Evolutionary conservation across 345 rosid species (phyloP).

Genomic region (Syzygium jambos): DNA sequence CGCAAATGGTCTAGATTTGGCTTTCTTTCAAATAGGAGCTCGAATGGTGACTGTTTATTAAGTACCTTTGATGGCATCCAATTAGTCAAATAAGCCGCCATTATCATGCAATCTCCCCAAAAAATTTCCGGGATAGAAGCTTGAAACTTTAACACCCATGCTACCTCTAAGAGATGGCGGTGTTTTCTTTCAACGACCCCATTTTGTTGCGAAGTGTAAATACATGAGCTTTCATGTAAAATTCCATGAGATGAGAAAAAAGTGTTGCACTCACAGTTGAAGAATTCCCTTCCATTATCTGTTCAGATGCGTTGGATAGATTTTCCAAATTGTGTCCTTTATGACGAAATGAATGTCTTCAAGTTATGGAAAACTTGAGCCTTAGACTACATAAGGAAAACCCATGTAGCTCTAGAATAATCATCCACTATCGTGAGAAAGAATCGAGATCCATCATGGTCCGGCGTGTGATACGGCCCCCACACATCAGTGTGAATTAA

Average conservation of each 20-base stretch:
- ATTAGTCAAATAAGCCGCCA: not conserved
- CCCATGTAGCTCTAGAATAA: too few species aligned
- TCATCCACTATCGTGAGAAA: too few species aligned
- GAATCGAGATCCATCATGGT: too few species aligned
- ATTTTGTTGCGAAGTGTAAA: not conserved
- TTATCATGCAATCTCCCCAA: not conserved
- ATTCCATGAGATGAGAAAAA: not conserved
- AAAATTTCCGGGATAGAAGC: not conserved
- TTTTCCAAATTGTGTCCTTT: not conserved
- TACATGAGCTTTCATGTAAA: not conserved
- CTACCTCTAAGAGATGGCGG: not conserved
- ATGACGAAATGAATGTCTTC: not conserved
- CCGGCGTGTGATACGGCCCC: too few species aligned
- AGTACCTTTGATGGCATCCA: not conserved
- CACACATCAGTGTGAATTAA: too few species aligned
- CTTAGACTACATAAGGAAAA: too few species aligned
- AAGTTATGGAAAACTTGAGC: too few species aligned
- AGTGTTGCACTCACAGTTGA: not conserved
- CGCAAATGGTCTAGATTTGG: too few species aligned
- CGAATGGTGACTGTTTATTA: too few species aligned
- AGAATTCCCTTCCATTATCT: not conserved
- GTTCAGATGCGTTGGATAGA: accelerated
- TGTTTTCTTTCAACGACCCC: too few species aligned
- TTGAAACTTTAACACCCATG: accelerated
- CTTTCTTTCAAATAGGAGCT: too few species aligned